Conservation (phyloP, 805 yeast species). For the Candida schatavii region DNA sequence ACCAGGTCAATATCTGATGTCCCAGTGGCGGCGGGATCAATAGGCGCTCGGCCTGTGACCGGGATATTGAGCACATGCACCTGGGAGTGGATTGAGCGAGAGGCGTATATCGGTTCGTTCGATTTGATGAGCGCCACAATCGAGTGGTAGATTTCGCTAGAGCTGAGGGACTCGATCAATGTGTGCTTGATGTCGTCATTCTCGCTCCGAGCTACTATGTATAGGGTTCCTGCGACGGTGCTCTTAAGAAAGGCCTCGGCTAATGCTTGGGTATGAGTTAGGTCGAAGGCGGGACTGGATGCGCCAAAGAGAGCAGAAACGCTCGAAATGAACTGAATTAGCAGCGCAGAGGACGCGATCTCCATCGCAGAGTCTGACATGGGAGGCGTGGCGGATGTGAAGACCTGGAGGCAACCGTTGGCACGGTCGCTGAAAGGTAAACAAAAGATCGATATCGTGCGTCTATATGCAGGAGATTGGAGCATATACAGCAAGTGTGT, state of each 20-base stretch:
- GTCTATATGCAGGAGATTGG: too few relatives aligned
- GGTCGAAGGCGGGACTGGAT: neutral
- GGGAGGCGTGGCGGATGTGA: too few relatives aligned
- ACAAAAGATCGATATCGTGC: too few relatives aligned
- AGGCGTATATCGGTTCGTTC: conserved; percentile 25
- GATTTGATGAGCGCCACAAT: conserved; percentile 44
- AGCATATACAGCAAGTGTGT: too few relatives aligned
- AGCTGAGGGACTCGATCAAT: conserved; percentile 9
- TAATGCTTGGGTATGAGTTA: neutral
- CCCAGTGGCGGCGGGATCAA: conserved; percentile 3
- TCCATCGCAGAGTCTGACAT: too few relatives aligned
- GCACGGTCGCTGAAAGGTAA: too few relatives aligned
- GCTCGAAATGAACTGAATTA: neutral
- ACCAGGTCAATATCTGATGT: neutral
- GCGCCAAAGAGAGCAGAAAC: neutral
- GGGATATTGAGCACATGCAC: conserved; percentile 37
- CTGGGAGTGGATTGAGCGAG: conserved; percentile 24
- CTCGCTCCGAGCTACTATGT: conserved; percentile 10
- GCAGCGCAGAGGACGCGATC: too few relatives aligned
- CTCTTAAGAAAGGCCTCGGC: conserved; percentile 16
- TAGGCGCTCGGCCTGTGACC: conserved; percentile 5
- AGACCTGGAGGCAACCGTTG: too few relatives aligned
- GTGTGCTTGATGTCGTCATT: neutral
- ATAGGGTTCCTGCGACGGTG: conserved; percentile 19
- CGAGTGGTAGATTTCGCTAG: conserved; percentile 10